Percentiles rank a stretch among this genome's conserved stretches.
Evolutionary conservation across 2,329 filamentous ascomycete genomes (phyloP).

Genomic region (Geosmithia morbida): DNA sequence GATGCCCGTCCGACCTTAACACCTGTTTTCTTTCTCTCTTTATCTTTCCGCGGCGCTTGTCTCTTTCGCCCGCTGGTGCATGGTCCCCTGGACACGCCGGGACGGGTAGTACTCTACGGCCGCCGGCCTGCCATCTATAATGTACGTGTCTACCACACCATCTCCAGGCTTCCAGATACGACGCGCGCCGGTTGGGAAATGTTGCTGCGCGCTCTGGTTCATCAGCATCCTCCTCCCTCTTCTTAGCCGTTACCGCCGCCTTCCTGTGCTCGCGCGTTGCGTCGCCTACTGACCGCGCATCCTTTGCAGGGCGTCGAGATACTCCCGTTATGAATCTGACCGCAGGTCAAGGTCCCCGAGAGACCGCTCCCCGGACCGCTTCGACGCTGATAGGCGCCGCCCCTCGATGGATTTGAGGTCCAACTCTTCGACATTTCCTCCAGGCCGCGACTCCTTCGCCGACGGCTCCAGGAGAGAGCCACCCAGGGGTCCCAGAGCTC

Average conservation of each 20-base stretch:
- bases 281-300: not conserved
- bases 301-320: constrained; percentile 33
- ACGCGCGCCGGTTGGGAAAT: constrained; percentile 7
- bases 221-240: not conserved
- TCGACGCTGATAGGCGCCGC: constrained; percentile 52
- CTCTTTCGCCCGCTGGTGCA: not conserved
- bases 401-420: constrained; percentile 44
- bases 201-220: constrained; percentile 7
- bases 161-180: constrained; percentile 1
- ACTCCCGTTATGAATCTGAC: constrained; percentile 48
- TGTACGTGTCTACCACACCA: constrained; percentile 6
- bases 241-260: not conserved
- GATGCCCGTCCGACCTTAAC: not conserved
- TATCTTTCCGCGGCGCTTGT: not conserved
- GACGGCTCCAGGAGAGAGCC: constrained; percentile 50
- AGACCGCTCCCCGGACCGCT: constrained; percentile 58
- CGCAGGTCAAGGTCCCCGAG: constrained; percentile 50
- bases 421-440: constrained; percentile 44
- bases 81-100: not conserved
- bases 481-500: constrained; percentile 68
- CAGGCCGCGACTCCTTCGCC: constrained; percentile 42
- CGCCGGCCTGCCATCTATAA: not conserved
- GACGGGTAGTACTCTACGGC: not conserved
- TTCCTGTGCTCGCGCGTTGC: not conserved
- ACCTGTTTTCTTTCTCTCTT: not conserved